These are phyloP conservation scores for Quercus suber DNA, from an alignment of 306 rosid genomes.

Conservation along the genomic window DNA sequence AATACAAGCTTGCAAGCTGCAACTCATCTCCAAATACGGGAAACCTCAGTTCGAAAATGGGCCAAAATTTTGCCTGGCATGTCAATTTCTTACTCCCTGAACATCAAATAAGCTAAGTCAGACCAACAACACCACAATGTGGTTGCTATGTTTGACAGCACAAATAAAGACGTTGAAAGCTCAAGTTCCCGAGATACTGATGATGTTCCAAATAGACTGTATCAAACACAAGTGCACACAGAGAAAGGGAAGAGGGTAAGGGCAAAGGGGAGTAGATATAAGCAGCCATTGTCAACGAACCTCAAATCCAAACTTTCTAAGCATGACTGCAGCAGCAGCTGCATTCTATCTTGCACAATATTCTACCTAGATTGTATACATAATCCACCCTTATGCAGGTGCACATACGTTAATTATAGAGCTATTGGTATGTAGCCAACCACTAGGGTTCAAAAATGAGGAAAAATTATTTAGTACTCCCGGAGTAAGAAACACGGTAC, in stretches of 20 bases:
- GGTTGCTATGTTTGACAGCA: neutral
- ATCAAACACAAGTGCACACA: neutral
- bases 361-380: neutral
- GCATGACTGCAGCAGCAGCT: neutral
- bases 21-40: conserved; percentile 24
- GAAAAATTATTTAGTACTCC: too few relatives aligned
- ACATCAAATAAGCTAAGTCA: conserved; percentile 32
- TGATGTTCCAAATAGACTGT: neutral
- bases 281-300: neutral
- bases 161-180: neutral
- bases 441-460: neutral
- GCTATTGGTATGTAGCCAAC: neutral
- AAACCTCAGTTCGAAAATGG: conserved; percentile 22
- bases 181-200: neutral
- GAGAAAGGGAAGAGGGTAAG: neutral
- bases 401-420: neutral
- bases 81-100: conserved; percentile 67
- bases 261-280: neutral
- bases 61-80: conserved; percentile 22
- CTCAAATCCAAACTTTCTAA: neutral
- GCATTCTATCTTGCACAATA: neutral
- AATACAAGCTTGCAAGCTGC: conserved; percentile 17
- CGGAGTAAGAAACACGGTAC: too few relatives aligned
- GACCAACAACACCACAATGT: conserved; percentile 19
- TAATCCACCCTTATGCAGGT: neutral